These are phyloP conservation scores for Claviceps arundinis DNA, from an alignment of 2,329 filamentous ascomycete species.

Conservation along the genomic window DNA sequence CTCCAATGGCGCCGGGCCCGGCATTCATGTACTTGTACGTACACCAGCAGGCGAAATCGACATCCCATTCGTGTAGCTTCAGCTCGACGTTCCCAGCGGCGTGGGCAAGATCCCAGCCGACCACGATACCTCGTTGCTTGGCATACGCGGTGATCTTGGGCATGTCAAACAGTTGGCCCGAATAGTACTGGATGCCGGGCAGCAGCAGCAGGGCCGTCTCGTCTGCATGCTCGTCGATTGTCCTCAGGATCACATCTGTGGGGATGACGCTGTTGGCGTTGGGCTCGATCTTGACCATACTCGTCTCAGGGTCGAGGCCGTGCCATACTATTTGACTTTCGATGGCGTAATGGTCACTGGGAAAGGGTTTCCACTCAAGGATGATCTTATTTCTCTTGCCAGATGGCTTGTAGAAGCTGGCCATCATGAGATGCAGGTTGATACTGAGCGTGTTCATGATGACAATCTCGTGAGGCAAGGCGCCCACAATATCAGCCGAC, in stretches of 20 bases:
- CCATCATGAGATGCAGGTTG: slow-evolving; percentile 72
- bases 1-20: slow-evolving; percentile 70
- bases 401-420: slow-evolving; percentile 67
- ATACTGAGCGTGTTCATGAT: slow-evolving; percentile 79
- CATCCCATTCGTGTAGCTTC: slow-evolving; percentile 72
- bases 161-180: slow-evolving; percentile 79
- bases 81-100: slow-evolving; percentile 75
- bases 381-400: slow-evolving; percentile 60
- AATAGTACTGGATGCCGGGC: slow-evolving; percentile 85
- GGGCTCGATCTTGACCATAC: slow-evolving; percentile 64
- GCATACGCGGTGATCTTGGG: slow-evolving; percentile 65
- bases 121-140: slow-evolving; percentile 52
- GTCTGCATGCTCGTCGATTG: slow-evolving; percentile 62
- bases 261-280: slow-evolving; percentile 46
- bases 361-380: slow-evolving; percentile 82
- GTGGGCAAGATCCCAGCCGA: slow-evolving; percentile 84
- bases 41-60: slow-evolving; percentile 88
- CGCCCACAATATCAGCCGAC: slow-evolving; percentile 64
- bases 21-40: slow-evolving; percentile 91
- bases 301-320: slow-evolving; percentile 48
- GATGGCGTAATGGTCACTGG: slow-evolving; percentile 75
- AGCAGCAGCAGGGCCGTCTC: slow-evolving; percentile 66
- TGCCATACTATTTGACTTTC: slow-evolving; percentile 69
- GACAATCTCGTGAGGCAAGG: slow-evolving; percentile 58
- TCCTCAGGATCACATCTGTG: slow-evolving; percentile 56